Conservation (phyloP, 2,329 filamentous ascomycete genomes). For the Penicillium sp. region DNA sequence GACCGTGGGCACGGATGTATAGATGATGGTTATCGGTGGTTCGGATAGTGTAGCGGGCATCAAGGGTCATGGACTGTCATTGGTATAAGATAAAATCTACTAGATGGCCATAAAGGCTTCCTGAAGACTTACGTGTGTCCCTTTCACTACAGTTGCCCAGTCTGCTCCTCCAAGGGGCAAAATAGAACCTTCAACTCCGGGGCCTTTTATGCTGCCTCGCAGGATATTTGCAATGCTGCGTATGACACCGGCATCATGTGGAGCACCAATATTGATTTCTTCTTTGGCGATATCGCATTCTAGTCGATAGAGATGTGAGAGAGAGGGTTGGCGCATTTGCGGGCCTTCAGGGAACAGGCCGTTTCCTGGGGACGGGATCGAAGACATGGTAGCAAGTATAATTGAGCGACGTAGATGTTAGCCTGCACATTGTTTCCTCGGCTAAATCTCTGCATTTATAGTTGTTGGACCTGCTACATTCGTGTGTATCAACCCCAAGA, state of each 20-base stretch:
- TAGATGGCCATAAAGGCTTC: no score
- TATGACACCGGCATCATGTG: conserved; percentile 20
- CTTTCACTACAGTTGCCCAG: conserved; percentile 25
- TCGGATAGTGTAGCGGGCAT: conserved; percentile 23
- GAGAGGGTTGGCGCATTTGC: conserved; percentile 22
- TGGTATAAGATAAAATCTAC: not conserved
- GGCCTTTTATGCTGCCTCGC: conserved; percentile 25
- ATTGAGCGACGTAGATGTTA: not conserved
- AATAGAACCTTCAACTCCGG: conserved; percentile 20
- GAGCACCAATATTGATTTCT: conserved; percentile 23
- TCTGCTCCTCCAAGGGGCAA: conserved; percentile 24
- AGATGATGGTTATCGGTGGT: conserved; percentile 23
- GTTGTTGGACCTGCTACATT: not conserved
- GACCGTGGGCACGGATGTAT: conserved; percentile 26
- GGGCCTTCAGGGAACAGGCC: conserved; percentile 20
- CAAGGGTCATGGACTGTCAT: conserved; percentile 25
- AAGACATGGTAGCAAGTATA: conserved; percentile 2
- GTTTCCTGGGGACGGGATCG: conserved; percentile 21
- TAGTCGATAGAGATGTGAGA: conserved; percentile 24
- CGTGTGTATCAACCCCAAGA: not conserved
- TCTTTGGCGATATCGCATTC: conserved; percentile 25
- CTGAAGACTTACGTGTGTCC: conserved; percentile 19
- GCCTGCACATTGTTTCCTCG: not conserved
- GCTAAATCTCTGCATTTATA: not conserved
- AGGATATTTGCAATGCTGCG: conserved; percentile 25